Conservation (phyloP, 2,329 filamentous ascomycete species). For the Nothophaeocryptopus gaeumannii region DNA sequence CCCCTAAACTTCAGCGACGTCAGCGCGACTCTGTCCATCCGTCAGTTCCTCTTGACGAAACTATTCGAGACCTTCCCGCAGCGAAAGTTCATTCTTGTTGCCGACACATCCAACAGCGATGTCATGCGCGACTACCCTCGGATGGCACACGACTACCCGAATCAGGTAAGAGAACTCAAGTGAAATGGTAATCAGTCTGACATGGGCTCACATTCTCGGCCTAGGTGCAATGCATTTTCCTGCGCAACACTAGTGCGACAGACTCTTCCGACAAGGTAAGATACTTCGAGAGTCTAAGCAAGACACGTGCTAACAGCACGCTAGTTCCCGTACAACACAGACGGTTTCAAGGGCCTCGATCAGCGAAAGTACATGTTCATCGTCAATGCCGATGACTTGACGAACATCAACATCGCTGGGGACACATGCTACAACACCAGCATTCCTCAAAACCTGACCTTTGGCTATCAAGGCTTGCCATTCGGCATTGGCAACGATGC, state of each 20-base stretch:
- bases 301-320: too few relatives aligned
- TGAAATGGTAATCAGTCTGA: too few relatives aligned
- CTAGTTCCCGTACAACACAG: constrained; percentile 72
- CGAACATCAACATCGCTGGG: constrained; percentile 61
- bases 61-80: constrained; percentile 72
- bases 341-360: constrained; percentile 65
- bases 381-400: constrained; percentile 66
- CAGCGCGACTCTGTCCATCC: constrained; percentile 67
- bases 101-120: constrained; percentile 73
- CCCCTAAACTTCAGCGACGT: constrained; percentile 78
- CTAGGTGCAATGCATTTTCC: constrained; percentile 68
- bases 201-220: too few relatives aligned
- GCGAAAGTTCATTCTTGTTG: constrained; percentile 72
- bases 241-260: constrained; percentile 71
- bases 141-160: constrained; percentile 63
- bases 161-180: constrained; percentile 42
- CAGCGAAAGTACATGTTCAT: constrained; percentile 78
- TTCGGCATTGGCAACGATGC: constrained; percentile 25
- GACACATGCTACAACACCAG: constrained; percentile 66
- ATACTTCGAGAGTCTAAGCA: too few relatives aligned
- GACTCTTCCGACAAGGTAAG: constrained; percentile 52
- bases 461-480: constrained; percentile 56
- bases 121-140: constrained; percentile 60
- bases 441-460: constrained; percentile 69
- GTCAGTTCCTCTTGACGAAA: constrained; percentile 66